Evolutionary conservation across 2,329 filamentous ascomycete species (phyloP).

Genomic region (Sporothrix phasma): DNA sequence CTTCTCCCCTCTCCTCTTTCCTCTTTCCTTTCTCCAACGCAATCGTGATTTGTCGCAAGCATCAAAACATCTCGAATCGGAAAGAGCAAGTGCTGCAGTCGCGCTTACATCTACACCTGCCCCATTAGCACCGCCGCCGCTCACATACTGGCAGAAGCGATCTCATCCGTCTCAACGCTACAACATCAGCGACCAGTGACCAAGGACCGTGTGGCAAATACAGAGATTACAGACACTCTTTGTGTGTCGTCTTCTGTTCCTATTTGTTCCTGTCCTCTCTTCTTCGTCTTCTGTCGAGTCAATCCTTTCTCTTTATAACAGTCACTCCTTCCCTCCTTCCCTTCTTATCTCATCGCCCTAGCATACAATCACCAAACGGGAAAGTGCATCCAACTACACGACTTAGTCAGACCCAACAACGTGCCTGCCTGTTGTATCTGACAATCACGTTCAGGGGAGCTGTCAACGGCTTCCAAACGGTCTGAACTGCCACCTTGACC

Average conservation of each 20-base stretch:
- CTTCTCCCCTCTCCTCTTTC: no score
- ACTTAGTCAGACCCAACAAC: background rate
- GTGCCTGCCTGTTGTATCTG: background rate
- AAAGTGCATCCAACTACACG: conserved; percentile 1
- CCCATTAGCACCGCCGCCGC: background rate
- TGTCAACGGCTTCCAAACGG: background rate
- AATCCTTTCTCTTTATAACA: background rate
- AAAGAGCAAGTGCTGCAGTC: background rate
- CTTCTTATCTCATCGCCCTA: background rate
- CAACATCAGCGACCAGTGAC: background rate
- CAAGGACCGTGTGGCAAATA: background rate
- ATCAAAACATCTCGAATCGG: background rate
- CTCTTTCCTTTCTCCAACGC: background rate
- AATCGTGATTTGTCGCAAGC: background rate
- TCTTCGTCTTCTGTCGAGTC: background rate
- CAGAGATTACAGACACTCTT: background rate
- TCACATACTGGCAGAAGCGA: background rate
- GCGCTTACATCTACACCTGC: background rate
- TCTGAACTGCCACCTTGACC: background rate
- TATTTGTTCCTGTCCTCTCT: background rate
- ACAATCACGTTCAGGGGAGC: background rate
- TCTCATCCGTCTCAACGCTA: background rate
- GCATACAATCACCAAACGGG: background rate
- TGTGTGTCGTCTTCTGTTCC: background rate
- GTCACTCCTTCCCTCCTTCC: background rate